phyloP scores from a whole-genome alignment of 225 moss, liverwort and hornwort genomes.

The Anthoceros angustus region DNA sequence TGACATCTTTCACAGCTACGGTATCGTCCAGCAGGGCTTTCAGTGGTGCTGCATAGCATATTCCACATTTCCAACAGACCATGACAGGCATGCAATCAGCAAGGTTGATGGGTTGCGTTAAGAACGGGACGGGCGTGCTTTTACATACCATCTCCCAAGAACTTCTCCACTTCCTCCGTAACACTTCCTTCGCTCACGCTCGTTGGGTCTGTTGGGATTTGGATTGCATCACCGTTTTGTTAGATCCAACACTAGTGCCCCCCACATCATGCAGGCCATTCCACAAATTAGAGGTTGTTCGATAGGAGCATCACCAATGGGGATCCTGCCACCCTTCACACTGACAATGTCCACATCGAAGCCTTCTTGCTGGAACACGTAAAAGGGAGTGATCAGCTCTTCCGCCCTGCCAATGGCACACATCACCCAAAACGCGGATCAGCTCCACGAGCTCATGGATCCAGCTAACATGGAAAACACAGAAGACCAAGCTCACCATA shows the following conservation, averaged over 20 bases:
- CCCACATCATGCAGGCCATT: neutral
- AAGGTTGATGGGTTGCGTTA: neutral
- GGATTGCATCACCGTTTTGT: neutral
- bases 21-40: constrained; percentile 39
- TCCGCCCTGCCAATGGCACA: constrained; percentile 43
- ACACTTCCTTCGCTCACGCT: constrained; percentile 29
- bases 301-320: constrained; percentile 30
- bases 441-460: neutral
- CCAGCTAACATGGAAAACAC: neutral
- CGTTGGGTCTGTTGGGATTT: constrained; percentile 20
- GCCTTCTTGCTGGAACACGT: constrained; percentile 55
- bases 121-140: neutral
- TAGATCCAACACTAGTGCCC: neutral
- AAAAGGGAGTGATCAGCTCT: constrained; percentile 55
- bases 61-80: too few species aligned
- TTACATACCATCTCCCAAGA: constrained; percentile 36
- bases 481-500: constrained; percentile 36
- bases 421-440: neutral
- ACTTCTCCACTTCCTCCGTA: constrained; percentile 44
- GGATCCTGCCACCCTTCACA: constrained; percentile 68
- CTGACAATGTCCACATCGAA: constrained; percentile 50
- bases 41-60: constrained; percentile 29
- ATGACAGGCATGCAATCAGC: neutral
- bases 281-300: neutral
- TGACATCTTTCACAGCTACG: constrained; percentile 38